Base-by-base conservation (phyloP, 352 stramenopile species). In the Globisporangium lucens region DNA sequence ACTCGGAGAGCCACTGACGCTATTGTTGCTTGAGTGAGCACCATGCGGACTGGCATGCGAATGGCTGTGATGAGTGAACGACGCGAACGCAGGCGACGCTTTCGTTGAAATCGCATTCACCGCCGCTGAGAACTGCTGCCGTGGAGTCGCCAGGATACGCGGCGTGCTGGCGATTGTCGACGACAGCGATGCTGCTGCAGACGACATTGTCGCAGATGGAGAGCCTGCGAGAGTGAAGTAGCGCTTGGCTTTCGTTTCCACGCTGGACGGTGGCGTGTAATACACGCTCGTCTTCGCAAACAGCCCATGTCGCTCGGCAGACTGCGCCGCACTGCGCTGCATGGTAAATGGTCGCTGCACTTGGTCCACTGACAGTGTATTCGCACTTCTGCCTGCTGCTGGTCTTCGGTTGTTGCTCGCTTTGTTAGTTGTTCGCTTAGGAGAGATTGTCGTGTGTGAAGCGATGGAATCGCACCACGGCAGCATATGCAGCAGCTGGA, bases 91-190 rank as follows among this genome's bases (percentile, higher is more conserved):
- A 17, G 85, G 85, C 0, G 85, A 82, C 1, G 83, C 80, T 63
- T 91, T 94, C 0, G 84, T 90, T 20, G 85, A 93, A 17, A 92
- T 87, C 7, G 82, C 83, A 64, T 75, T 93, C 56, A 94, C 81
- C 6, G 87, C 87, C 3, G 88, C 86, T 0, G 86, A 91, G 49
- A 93, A 79, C 61, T 93, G 85, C 65, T 93, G 88, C 0, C 85
- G 76, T 27, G 86, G 88, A 12, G 85, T 90, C 4, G 85, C 67
- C 27, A 71, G 63, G 22, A 94, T 73, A 36, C 84, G 84, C 6
- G 85, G 85, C 1, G 84, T 94, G 60, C 81, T 92, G 2, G 83
- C 79, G 56, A 94, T 82, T 24, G 87, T 93, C 0, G 82, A 90
- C 20, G 80, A 89, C 10, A 92, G 73, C 6, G 80, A 84, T 29